phyloP scores from a whole-genome alignment of 495 filamentous ascomycete species.

The Clohesyomyces aquaticus region DNA sequence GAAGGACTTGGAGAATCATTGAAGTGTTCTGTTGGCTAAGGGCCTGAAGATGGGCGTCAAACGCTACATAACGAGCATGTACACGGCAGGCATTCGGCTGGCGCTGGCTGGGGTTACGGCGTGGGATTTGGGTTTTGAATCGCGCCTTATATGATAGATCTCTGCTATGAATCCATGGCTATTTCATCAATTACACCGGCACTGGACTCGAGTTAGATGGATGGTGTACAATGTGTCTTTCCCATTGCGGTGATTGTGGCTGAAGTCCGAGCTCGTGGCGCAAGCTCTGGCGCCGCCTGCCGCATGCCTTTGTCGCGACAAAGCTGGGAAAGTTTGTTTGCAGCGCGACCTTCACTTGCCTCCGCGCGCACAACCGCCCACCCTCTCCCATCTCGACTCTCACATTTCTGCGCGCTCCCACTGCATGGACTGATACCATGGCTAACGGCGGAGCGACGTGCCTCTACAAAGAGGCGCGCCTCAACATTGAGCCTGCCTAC shows the following conservation, averaged over 20 bases:
- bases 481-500: conserved; percentile 76
- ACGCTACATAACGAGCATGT: no score
- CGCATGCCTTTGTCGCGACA: conserved; percentile 4
- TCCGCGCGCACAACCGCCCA: conserved; percentile 15
- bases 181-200: no score
- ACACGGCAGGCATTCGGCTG: conserved; percentile 28
- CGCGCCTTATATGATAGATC: not conserved
- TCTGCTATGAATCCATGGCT: not conserved
- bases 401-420: not conserved
- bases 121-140: not conserved
- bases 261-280: conserved; percentile 2
- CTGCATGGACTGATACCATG: conserved; percentile 46
- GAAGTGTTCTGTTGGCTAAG: no score
- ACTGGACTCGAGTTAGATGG: no score
- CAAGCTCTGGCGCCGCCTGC: conserved; percentile 1
- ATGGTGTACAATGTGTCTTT: no score
- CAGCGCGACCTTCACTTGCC: conserved; percentile 15
- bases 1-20: conserved; percentile 88
- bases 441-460: conserved; percentile 36
- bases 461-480: conserved; percentile 82
- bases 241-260: not conserved
- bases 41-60: no score
- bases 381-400: not conserved
- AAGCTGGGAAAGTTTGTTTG: conserved; percentile 41
- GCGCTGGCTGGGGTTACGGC: conserved; percentile 14